phyloP scores from a whole-genome alignment of 2,329 filamentous ascomycete genomes.

The Amauroascus niger region DNA sequence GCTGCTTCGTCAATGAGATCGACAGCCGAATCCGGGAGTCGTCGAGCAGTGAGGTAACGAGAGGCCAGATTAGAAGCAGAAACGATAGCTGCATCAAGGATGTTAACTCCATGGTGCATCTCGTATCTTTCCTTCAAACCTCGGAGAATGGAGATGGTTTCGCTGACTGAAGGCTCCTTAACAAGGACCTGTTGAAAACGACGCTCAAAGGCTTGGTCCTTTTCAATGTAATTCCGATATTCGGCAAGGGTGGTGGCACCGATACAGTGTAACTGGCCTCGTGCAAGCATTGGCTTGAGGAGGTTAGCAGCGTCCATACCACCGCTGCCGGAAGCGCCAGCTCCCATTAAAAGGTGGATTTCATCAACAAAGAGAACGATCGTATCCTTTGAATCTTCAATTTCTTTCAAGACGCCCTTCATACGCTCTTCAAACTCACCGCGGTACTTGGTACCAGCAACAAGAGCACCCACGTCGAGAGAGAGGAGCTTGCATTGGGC shows the following conservation, averaged over 20 bases:
- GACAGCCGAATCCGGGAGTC: slow-evolving; percentile 91
- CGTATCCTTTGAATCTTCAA: slow-evolving; percentile 86
- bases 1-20: slow-evolving; percentile 94
- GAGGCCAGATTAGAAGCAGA: slow-evolving; percentile 83
- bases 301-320: slow-evolving; percentile 98
- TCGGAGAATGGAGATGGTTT: slow-evolving; percentile 96
- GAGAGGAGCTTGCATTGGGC: slow-evolving; percentile 90
- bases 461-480: slow-evolving; percentile 85
- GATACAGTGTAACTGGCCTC: slow-evolving; percentile 94
- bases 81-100: slow-evolving; percentile 87
- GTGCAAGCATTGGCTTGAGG: slow-evolving; percentile 94
- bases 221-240: slow-evolving; percentile 98
- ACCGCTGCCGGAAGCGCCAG: slow-evolving; percentile 84
- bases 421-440: slow-evolving; percentile 98
- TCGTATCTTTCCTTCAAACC: slow-evolving; percentile 97
- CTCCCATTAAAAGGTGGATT: slow-evolving; percentile 97
- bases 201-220: slow-evolving; percentile 94
- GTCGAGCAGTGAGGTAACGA: slow-evolving; percentile 80
- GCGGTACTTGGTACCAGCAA: slow-evolving; percentile 95
- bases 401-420: slow-evolving; percentile 98
- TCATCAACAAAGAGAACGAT: slow-evolving; percentile 98
- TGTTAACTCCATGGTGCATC: slow-evolving; percentile 94
- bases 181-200: slow-evolving; percentile 97
- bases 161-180: slow-evolving; percentile 78
- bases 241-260: slow-evolving; percentile 91